Conservation (phyloP, 2,329 filamentous ascomycete species). For the Verticillium nubilum region DNA sequence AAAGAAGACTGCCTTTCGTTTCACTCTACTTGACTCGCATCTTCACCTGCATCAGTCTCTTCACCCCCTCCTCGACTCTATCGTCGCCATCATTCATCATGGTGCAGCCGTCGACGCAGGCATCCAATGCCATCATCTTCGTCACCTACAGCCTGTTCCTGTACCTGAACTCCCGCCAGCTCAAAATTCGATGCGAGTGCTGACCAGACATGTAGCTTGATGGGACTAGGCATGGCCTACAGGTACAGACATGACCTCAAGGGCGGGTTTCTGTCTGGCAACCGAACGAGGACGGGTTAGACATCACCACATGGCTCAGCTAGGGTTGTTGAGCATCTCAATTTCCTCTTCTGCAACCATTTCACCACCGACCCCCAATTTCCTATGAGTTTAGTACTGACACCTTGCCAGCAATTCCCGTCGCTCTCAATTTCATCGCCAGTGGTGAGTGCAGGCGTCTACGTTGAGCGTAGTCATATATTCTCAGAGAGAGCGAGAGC, state of each 20-base stretch:
- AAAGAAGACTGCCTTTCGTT: background rate
- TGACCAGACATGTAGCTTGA: conserved; percentile 38
- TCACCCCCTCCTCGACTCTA: background rate
- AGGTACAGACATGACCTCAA: conserved; percentile 58
- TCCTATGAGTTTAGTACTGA: conserved; percentile 17
- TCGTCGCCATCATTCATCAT: conserved; percentile 36
- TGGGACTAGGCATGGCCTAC: conserved; percentile 58
- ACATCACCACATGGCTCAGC: conserved; percentile 3
- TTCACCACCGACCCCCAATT: background rate
- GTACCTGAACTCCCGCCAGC: conserved; percentile 39
- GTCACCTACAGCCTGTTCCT: conserved; percentile 72
- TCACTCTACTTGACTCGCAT: background rate
- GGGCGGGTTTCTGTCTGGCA: conserved; percentile 67
- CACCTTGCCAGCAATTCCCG: conserved; percentile 57
- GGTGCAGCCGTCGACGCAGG: conserved; percentile 69
- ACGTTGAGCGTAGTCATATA: conserved; percentile 1
- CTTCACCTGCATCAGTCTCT: background rate
- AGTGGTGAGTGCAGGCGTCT: conserved; percentile 69
- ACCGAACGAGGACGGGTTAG: conserved; percentile 81
- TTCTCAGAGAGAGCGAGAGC: conserved; percentile 45
- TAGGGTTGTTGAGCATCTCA: background rate
- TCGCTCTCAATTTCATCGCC: conserved; percentile 86
- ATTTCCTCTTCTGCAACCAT: background rate
- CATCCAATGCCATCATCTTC: conserved; percentile 81
- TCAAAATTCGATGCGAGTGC: background rate